Evolutionary conservation across 1,139 yeast species (phyloP), one percentile per base, ranked within the genome.

Genomic region (Taiozyma sp.): DNA sequence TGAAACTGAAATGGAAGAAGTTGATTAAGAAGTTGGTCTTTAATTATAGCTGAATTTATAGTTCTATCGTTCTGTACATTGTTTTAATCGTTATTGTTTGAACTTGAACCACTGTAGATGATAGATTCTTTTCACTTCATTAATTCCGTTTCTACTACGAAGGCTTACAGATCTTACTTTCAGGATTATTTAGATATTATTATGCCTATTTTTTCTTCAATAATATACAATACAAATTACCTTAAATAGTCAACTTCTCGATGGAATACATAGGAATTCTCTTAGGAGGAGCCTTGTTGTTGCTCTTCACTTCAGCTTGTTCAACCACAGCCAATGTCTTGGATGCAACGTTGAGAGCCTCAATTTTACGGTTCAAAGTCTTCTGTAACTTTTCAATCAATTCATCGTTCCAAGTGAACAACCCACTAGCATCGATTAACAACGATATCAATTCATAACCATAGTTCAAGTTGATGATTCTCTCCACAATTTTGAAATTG

Each of bases 371-470:
- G 49, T 74, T 75, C 10, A 86, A 72, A 24, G 76, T 70, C 23
- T 61, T 64, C 28, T 74, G 70, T 52, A 86, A 69, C 43, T 70
- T 72, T 16, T 66, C 64, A 42, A 85, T 69, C 44, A 82, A 75
- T 12, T 71, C 71, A 29, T 71, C 71, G 48, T 78, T 76, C 81
- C 87, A 83, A 40, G 83, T 79, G 61, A 85, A 80, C 45, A 87
- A 69, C 0, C 95, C 95, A 50, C 85, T 87, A 8, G 87, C 83
- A 65, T 87, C 95, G 51, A 87, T 76, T 45, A 87, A 75, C 36
- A 83, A 75, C 49, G 84, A 80, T 49, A 86, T 70, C 28, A 87
- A 68, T 51, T 74, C 77, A 79, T 84, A 84, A 28, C 87, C 85
- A 55, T 75, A 75, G 53, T 77, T 76, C 47, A 76, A 60, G 41